Evolutionary conservation across 192 early-diverging fungal species (phyloP), one percentile per base, ranked within the genome.

Genomic region (Gaertneriomyces sp.): DNA sequence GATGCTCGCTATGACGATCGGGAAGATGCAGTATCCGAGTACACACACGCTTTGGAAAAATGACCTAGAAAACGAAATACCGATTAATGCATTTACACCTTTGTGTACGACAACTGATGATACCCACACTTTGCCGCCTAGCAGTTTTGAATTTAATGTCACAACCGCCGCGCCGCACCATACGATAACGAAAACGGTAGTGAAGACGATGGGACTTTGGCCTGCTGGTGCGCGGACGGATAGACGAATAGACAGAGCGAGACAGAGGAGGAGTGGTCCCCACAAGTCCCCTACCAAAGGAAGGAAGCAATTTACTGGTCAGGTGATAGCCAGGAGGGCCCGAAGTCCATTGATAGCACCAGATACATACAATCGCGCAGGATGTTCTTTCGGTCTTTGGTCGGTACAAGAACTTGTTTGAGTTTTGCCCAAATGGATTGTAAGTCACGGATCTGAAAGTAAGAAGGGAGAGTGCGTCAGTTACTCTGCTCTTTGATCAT

Each of bases 1-100:
- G 14, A 95, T 69, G 20, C 91, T 85, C 38, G 87, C 91, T 20
- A 92, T 72, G 1, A 93, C 88, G 62, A 98, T 78, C 7, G 96
- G 96, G 64, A 95, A 98, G 59, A 97, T 77, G 74, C 96, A 98
- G 78, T 98, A 98, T 7, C 95, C 94, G 55, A 98, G 81, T 12
- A 94, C 89, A 75, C 96, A 98, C 6, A 98, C 93, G 66, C 87
- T 90, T 67, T 98, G 96, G 74, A 96, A 95, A 68, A 98, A 96
- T 7, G 96, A 98, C 7, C 90, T 93, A 72, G 33, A 49, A 44
- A 53, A 50, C 1, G 40, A 5, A 42, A n/a, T 44, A 17, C 43
- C 4, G 17, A 14, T 19, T n/a, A 6, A 33, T 33, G 43, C 10
- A 63, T 63, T 49, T 20, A 33, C 25, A 33, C 25, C 39, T n/a